Evolutionary conservation across 768 basidiomycete genomes (phyloP).

Genomic region (Panus rudis): DNA sequence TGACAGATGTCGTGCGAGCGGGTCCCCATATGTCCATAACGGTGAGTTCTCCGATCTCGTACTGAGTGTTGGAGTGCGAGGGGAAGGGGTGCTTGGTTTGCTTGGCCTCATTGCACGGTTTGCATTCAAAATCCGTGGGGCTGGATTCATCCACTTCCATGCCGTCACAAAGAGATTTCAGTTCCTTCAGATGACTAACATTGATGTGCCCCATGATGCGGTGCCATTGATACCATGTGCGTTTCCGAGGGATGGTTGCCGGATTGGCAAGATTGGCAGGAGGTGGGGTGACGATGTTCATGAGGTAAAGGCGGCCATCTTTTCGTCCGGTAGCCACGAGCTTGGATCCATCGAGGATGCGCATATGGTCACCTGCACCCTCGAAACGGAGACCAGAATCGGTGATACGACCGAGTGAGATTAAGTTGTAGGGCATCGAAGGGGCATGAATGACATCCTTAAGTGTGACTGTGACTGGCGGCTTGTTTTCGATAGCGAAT

Average conservation of each 20-base stretch:
- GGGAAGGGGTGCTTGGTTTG: constrained; percentile 24
- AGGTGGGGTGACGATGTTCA: neutral
- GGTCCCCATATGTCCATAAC: constrained; percentile 42
- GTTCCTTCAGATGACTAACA: neutral
- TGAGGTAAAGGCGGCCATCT: neutral
- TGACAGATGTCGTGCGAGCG: constrained; percentile 21
- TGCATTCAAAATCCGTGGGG: constrained; percentile 22
- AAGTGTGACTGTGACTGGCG: constrained; percentile 1
- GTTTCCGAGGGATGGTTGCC: constrained; percentile 7
- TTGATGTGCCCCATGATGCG: constrained; percentile 5
- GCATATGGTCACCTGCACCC: neutral
- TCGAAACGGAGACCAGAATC: neutral
- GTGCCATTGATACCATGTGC: constrained; percentile 6
- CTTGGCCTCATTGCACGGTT: constrained; percentile 39
- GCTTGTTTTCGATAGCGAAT: neutral
- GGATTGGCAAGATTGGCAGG: neutral
- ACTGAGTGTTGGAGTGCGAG: constrained; percentile 8
- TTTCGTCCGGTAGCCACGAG: constrained; percentile 1
- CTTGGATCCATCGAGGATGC: neutral
- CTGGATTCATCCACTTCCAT: constrained; percentile 7
- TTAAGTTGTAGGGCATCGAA: neutral
- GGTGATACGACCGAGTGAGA: neutral
- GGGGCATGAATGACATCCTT: constrained; percentile 3
- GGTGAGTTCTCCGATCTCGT: constrained; percentile 27
- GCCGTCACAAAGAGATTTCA: neutral